Percentiles rank a stretch among this genome's conserved stretches.
These are phyloP conservation scores for Oryza officinalis DNA, from an alignment of 176 grass and related monocot genomes.

Conservation along the genomic window DNA sequence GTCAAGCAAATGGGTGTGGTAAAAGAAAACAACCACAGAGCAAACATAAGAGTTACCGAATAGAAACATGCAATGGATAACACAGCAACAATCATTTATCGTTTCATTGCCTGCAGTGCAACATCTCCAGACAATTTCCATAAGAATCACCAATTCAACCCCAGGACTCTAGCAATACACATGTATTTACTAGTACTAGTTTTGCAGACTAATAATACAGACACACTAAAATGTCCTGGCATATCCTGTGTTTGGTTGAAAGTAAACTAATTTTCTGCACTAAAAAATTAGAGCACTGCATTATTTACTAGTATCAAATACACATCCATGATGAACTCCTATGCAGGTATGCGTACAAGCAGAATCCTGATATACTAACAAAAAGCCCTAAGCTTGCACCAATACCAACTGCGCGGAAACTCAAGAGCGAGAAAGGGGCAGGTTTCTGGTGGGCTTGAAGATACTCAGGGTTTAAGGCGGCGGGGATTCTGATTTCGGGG, in stretches of 20 bases:
- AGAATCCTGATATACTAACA: not conserved
- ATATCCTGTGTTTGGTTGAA: not conserved
- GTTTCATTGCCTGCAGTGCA: not conserved
- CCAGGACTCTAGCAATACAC: not conserved
- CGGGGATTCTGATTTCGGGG: constrained; percentile 4
- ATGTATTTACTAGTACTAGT: not conserved
- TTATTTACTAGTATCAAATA: not conserved
- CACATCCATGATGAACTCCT: not conserved
- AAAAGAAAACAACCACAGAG: not conserved
- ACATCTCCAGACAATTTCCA: constrained; percentile 16
- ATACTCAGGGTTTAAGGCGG: not conserved
- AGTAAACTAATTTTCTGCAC: not conserved
- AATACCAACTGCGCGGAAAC: not conserved
- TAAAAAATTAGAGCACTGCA: not conserved
- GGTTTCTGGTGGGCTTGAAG: no score
- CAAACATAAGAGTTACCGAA: constrained; percentile 12
- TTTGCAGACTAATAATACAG: not conserved
- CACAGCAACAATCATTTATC: not conserved
- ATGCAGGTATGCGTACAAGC: not conserved
- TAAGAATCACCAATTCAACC: not conserved
- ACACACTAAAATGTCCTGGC: not conserved
- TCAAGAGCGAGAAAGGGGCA: not conserved
- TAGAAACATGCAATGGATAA: not conserved
- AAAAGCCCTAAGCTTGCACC: not conserved
- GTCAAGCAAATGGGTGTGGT: not conserved